Evolutionary conservation across 164 flowering plant genomes (phyloP), one percentile per base, ranked within the genome.

Genomic region (Euptelea pleiosperma): DNA sequence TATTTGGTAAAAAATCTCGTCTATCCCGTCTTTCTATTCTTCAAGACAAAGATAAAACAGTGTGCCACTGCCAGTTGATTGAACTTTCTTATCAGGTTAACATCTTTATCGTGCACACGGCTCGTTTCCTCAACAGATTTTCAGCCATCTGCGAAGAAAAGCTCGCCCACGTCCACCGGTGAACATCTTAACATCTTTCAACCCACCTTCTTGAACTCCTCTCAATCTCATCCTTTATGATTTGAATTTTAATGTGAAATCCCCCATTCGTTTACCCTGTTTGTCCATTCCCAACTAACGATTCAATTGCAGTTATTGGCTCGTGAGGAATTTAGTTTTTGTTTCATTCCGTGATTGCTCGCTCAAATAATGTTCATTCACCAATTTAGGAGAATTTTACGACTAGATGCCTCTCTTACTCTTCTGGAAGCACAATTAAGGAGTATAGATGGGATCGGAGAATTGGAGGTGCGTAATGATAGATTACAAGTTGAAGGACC

Each of bases 1-100:
- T 66, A 66, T 53, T 34, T 66, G 44, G 70, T 66, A 58, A 42
- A n/a, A n/a, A n/a, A n/a, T n/a, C n/a, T n/a, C n/a, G n/a, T n/a
- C 12, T 21, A 34, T 9, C 22, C 15, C 12, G 9, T 55, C 18
- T 5, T 2, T 15, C 52, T 52, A 6, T 10, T 39, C 14, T 39
- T 39, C 2, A 11, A 39, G 10, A 39, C 42, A 39, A 11, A 10
- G 42, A n/a, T 10, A 10, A 39, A n/a, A 10, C 42, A 39, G n/a
- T 39, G 15, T 39, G 42, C 42, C 42, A 11, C 15, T 39, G 10
- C 14, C 15, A 39, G 42, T 39, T 39, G 10, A n/a, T n/a, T 39
- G 10, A 10, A n/a, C 15, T 39, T 11, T 18, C 2, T 22, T 46
- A 29, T 4, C 46, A 64, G 68, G 62, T 65, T 11, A 65, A 65